A percentile compares a stretch with the other conserved stretches of the same genome.
Conservation (phyloP, 495 filamentous ascomycete species). For the Venustampulla echinocandica region DNA sequence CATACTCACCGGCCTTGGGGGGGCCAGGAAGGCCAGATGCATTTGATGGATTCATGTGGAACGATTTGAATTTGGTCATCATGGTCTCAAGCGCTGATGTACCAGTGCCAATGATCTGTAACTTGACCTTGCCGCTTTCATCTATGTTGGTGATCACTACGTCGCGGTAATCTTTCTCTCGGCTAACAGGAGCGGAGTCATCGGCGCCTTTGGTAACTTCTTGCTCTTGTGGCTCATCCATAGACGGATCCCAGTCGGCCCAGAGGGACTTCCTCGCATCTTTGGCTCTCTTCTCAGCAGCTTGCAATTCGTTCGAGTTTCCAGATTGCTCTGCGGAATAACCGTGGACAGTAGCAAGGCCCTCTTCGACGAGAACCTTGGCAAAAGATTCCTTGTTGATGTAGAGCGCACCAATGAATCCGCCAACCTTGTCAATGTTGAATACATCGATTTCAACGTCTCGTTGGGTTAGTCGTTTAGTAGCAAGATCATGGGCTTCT, state of each 20-base stretch:
- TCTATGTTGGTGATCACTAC: conserved; percentile 87
- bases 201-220: conserved; percentile 32
- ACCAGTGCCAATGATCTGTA: conserved; percentile 78
- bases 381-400: conserved; percentile 95
- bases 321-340: conserved; percentile 96
- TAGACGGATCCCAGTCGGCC: conserved; percentile 86
- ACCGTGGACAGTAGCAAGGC: conserved; percentile 78
- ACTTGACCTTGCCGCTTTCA: conserved; percentile 62
- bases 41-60: conserved; percentile 72
- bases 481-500: conserved; percentile 86
- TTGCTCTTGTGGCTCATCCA: conserved; percentile 53
- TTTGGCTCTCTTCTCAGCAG: conserved; percentile 83
- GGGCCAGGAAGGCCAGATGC: conserved; percentile 59
- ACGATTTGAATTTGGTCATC: conserved; percentile 80
- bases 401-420: conserved; percentile 92
- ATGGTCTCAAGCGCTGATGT: conserved; percentile 73
- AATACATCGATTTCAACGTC: conserved; percentile 96
- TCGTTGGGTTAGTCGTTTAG: conserved; percentile 79
- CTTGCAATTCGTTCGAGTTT: conserved; percentile 75
- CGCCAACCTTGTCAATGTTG: conserved; percentile 90
- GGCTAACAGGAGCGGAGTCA: conserved; percentile 41
- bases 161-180: conserved; percentile 80
- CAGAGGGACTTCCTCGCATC: conserved; percentile 78
- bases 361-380: conserved; percentile 88
- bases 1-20: conserved; percentile 85